Evolutionary conservation across 345 rosid genomes (phyloP).

Genomic region (Moringa oleifera): DNA sequence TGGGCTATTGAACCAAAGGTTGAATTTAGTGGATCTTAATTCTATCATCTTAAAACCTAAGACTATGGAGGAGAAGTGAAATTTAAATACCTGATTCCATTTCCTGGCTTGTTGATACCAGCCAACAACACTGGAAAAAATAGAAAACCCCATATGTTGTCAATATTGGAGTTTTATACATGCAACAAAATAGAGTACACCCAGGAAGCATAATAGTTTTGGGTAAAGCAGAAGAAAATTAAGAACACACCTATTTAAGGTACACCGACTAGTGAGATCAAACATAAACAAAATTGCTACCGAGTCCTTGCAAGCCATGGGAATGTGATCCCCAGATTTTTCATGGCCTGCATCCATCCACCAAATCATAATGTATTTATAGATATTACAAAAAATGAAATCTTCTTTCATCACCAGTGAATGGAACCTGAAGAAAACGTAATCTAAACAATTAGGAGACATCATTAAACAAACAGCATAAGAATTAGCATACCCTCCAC

Average conservation of each 20-base stretch:
- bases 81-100: constrained; percentile 59
- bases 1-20: too few species aligned
- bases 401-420: too few species aligned
- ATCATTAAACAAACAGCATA: neutral
- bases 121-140: constrained; percentile 50
- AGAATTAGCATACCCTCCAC: constrained; percentile 46
- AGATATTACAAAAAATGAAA: too few species aligned
- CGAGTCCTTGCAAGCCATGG: constrained; percentile 78
- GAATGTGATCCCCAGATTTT: constrained; percentile 42
- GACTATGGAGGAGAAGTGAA: too few species aligned
- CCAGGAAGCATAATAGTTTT: neutral
- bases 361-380: neutral
- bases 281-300: constrained; percentile 86
- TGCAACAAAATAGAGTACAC: neutral
- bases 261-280: constrained; percentile 84
- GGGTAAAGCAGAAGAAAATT: too few species aligned
- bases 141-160: neutral
- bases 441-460: too few species aligned
- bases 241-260: constrained; percentile 46
- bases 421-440: too few species aligned
- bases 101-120: constrained; percentile 84
- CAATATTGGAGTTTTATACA: neutral
- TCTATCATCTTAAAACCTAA: too few species aligned
- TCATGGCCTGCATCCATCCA: constrained; percentile 39
- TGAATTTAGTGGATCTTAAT: too few species aligned